phyloP scores from a whole-genome alignment of 805 yeast species.

The Blastobotrys mokoenaii region DNA sequence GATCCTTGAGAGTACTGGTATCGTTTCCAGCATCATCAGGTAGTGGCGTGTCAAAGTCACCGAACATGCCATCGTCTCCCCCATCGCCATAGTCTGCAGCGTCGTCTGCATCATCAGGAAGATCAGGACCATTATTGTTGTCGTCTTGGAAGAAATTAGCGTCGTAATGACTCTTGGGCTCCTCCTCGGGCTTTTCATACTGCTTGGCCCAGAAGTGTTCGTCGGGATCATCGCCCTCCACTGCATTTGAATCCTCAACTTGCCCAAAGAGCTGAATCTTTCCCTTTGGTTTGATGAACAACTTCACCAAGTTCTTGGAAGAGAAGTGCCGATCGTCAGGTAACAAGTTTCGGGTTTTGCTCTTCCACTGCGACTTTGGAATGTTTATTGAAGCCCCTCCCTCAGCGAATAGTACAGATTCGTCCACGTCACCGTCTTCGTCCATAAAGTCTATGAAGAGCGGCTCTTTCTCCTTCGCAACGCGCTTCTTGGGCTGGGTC shows the following conservation, averaged over 20 bases:
- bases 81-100: slow-evolving; percentile 14
- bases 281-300: slow-evolving; percentile 57
- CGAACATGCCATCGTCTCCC: slow-evolving; percentile 8
- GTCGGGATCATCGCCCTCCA: slow-evolving; percentile 34
- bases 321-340: slow-evolving; percentile 72
- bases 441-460: slow-evolving; percentile 37
- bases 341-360: slow-evolving; percentile 40
- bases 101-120: slow-evolving; percentile 9
- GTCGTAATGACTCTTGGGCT: slow-evolving; percentile 24
- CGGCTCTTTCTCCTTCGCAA: slow-evolving; percentile 25
- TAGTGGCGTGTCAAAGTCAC: slow-evolving; percentile 8
- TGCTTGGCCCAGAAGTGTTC: slow-evolving; percentile 70
- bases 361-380: slow-evolving; percentile 35
- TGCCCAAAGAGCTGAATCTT: slow-evolving; percentile 9
- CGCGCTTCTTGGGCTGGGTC: slow-evolving; percentile 4
- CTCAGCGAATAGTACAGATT: slow-evolving; percentile 34
- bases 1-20: slow-evolving; percentile 3
- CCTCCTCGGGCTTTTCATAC: slow-evolving; percentile 22
- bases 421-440: slow-evolving; percentile 31
- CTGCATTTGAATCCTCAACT: not conserved
- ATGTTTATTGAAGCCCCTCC: slow-evolving; percentile 34
- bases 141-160: slow-evolving; percentile 29
- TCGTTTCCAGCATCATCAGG: slow-evolving; percentile 5
- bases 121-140: slow-evolving; percentile 21
- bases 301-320: slow-evolving; percentile 54